phyloP scores from a whole-genome alignment of 768 basidiomycete species.

The Candolleomyces eurysporus region DNA sequence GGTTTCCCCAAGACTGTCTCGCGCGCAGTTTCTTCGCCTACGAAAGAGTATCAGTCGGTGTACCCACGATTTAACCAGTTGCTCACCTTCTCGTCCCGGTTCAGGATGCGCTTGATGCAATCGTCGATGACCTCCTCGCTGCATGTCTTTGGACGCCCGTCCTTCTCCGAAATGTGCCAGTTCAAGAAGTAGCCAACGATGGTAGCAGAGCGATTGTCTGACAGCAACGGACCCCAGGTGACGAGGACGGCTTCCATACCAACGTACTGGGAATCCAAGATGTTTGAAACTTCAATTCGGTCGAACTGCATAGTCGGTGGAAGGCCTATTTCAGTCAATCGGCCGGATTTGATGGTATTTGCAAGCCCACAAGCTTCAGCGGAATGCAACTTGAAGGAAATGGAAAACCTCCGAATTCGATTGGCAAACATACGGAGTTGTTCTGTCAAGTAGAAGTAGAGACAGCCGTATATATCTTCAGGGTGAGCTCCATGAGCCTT shows the following conservation, averaged over 20 bases:
- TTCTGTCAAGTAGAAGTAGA: constrained; percentile 44
- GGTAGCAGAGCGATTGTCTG: not conserved
- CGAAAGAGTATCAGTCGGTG: too few relatives aligned
- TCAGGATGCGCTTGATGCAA: not conserved
- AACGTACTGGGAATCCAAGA: not conserved
- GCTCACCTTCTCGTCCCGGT: not conserved
- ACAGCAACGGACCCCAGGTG: not conserved
- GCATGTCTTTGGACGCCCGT: constrained; percentile 11
- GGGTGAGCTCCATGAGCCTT: constrained; percentile 32
- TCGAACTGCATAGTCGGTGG: constrained; percentile 26
- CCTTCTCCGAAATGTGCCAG: constrained; percentile 22
- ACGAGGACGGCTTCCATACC: not conserved
- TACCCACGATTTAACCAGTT: too few relatives aligned
- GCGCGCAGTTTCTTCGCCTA: too few relatives aligned
- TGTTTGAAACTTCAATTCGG: constrained; percentile 34
- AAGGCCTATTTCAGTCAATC: not conserved
- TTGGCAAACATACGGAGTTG: constrained; percentile 36
- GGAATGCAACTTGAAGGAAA: constrained; percentile 30
- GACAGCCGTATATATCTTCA: constrained; percentile 50
- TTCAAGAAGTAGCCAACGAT: constrained; percentile 40
- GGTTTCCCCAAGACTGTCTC: too few relatives aligned
- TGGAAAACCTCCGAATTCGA: constrained; percentile 30
- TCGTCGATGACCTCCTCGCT: not conserved
- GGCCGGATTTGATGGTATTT: not conserved
- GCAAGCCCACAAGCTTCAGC: constrained; percentile 22